phyloP scores from a whole-genome alignment of 2,329 filamentous ascomycete genomes.

The Sclerotinia spermophila region DNA sequence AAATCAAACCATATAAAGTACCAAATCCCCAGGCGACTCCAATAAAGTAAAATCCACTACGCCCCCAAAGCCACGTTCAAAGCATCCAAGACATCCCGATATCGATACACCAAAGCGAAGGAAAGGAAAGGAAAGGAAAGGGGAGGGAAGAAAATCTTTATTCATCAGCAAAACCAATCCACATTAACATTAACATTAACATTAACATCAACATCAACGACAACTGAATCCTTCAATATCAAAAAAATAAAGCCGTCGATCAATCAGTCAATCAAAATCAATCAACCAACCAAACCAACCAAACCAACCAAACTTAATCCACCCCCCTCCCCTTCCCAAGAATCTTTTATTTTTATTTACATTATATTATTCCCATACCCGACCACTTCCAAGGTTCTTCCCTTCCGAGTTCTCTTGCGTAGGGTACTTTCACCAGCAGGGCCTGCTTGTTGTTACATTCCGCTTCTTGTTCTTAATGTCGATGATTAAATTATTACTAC shows the following conservation, averaged over 20 bases:
- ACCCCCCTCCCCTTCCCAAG: not conserved
- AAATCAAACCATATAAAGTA: constrained; percentile 1
- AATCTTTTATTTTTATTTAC: too few relatives aligned
- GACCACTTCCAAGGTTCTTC: not conserved
- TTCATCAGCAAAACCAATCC: not conserved
- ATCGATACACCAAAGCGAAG: not conserved
- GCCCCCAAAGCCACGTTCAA: not conserved
- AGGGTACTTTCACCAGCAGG: not conserved
- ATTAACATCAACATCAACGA: not conserved
- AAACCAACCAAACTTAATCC: not conserved
- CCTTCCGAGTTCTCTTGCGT: not conserved
- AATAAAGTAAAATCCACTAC: not conserved
- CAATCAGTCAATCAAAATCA: not conserved
- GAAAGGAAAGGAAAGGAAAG: not conserved
- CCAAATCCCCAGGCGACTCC: not conserved
- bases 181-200: not conserved
- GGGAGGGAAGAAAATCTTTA: not conserved
- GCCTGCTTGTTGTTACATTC: not conserved
- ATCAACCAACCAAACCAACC: not conserved
- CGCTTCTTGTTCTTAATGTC: constrained; percentile 4
- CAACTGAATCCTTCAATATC: not conserved
- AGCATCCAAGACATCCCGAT: constrained; percentile 6
- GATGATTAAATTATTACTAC: not conserved
- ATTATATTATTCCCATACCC: not conserved
- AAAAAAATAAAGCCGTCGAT: not conserved